Conservation (phyloP, 768 basidiomycete genomes). For the Lentinula lateritia region DNA sequence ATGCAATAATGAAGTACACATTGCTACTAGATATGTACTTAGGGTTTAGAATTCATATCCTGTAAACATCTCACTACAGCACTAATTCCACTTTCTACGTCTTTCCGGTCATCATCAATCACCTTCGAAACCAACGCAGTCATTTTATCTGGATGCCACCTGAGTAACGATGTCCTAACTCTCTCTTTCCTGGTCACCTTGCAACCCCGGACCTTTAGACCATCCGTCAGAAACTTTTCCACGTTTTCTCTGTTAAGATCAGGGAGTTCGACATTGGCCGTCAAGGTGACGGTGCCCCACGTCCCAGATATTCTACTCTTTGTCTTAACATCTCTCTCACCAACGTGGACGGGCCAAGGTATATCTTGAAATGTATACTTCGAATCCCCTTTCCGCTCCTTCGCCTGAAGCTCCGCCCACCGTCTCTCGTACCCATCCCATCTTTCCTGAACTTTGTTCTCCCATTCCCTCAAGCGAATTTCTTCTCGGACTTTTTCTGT, state of each 20-base stretch:
- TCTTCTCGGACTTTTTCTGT: slow-evolving; percentile 45
- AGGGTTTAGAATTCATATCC: slow-evolving; percentile 18
- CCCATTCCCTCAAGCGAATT: slow-evolving; percentile 37
- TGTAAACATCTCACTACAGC: slow-evolving; percentile 32
- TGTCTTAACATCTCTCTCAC: neutral
- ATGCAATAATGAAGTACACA: no score
- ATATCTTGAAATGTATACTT: slow-evolving; percentile 40
- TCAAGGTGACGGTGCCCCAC: neutral
- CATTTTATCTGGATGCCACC: slow-evolving; percentile 69
- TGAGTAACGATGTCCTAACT: slow-evolving; percentile 53
- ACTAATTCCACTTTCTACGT: slow-evolving; percentile 41
- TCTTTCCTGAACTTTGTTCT: slow-evolving; percentile 27
- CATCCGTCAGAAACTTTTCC: slow-evolving; percentile 45
- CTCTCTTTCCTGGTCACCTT: slow-evolving; percentile 42
- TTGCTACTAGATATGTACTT: neutral
- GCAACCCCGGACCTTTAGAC: slow-evolving; percentile 35
- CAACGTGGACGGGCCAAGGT: slow-evolving; percentile 51
- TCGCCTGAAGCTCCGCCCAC: slow-evolving; percentile 39
- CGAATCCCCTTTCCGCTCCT: slow-evolving; percentile 10
- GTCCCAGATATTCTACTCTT: neutral
- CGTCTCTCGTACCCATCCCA: slow-evolving; percentile 52
- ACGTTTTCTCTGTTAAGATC: slow-evolving; percentile 35
- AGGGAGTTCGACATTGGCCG: slow-evolving; percentile 12
- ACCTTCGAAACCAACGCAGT: slow-evolving; percentile 37
- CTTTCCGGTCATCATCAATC: slow-evolving; percentile 35